Conservation (phyloP, 352 stramenopile genomes). For the Globisporangium parvum region DNA sequence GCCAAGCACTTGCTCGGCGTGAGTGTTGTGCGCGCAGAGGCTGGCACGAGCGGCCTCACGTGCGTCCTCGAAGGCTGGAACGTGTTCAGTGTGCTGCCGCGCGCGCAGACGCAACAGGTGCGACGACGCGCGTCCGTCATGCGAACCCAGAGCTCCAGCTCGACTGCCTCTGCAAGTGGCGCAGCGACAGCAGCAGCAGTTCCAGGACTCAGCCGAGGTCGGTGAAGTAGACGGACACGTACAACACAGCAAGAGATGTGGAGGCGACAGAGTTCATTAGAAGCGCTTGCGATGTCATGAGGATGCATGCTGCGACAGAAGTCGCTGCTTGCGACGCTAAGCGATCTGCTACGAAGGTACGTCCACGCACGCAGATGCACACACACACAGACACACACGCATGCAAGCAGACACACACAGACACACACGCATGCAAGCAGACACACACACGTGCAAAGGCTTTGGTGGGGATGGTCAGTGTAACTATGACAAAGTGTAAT, state of each 20-base stretch:
- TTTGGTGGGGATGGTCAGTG: slow-evolving; percentile 34
- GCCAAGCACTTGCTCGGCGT: slow-evolving; percentile 42
- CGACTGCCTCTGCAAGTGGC: slow-evolving; percentile 7
- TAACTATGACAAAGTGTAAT: slow-evolving; percentile 50
- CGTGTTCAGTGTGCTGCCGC: slow-evolving; percentile 52
- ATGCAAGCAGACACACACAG: too few relatives aligned
- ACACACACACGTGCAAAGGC: neutral
- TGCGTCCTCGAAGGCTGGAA: slow-evolving; percentile 62
- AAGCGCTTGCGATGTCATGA: too few relatives aligned
- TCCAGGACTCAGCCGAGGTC: slow-evolving; percentile 2
- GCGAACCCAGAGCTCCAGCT: slow-evolving; percentile 30
- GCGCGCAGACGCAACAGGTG: slow-evolving; percentile 17
- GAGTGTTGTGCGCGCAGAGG: slow-evolving; percentile 46
- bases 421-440: neutral
- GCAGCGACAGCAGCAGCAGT: neutral
- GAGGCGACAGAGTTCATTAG: too few relatives aligned
- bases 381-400: too few relatives aligned
- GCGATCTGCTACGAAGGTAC: too few relatives aligned
- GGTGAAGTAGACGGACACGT: neutral
- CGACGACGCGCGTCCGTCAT: slow-evolving; percentile 23
- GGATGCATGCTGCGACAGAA: too few relatives aligned
- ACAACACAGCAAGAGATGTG: too few relatives aligned
- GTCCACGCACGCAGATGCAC: too few relatives aligned
- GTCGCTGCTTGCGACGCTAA: too few relatives aligned
- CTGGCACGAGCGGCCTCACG: slow-evolving; percentile 54